These are phyloP conservation scores for Lanmaoa pseudosensibilis DNA, from an alignment of 768 basidiomycete species.

Conservation along the genomic window DNA sequence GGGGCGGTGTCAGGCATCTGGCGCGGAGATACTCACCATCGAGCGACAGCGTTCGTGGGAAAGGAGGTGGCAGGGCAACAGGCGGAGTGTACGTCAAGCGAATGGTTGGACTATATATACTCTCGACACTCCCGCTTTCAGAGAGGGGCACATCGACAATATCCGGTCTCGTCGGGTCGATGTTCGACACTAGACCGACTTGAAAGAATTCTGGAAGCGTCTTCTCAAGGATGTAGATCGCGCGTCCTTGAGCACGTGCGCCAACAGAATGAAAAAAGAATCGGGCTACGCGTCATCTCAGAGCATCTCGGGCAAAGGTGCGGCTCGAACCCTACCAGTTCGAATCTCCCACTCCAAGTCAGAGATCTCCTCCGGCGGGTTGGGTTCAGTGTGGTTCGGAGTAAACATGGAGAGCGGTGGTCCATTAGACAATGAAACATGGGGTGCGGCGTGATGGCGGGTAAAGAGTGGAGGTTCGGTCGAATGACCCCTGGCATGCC, in stretches of 20 bases:
- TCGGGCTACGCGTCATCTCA: slow-evolving; percentile 30
- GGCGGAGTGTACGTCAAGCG: slow-evolving; percentile 71
- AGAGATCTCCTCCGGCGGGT: slow-evolving; percentile 38
- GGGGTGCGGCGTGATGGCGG: slow-evolving; percentile 1
- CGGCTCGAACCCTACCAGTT: slow-evolving; percentile 49
- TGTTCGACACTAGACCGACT: slow-evolving; percentile 57
- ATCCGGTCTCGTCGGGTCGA: slow-evolving; percentile 46
- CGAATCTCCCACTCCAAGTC: slow-evolving; percentile 80
- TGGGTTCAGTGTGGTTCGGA: slow-evolving; percentile 15
- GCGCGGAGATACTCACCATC: slow-evolving; percentile 52
- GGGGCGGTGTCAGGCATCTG: background rate
- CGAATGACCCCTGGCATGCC: slow-evolving; percentile 4
- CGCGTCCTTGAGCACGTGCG: slow-evolving; percentile 51
- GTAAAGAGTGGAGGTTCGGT: slow-evolving; percentile 19
- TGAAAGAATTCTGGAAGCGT: slow-evolving; percentile 75
- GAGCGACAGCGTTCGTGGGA: slow-evolving; percentile 65
- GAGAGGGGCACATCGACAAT: slow-evolving; percentile 23
- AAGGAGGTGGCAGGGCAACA: slow-evolving; percentile 59
- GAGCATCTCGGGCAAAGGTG: slow-evolving; percentile 19
- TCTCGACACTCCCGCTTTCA: slow-evolving; percentile 39
- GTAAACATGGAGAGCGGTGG: slow-evolving; percentile 25
- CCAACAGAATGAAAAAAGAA: background rate
- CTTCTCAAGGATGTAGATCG: slow-evolving; percentile 63
- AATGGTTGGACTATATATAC: slow-evolving; percentile 61
- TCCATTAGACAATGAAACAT: slow-evolving; percentile 3